These are phyloP conservation scores for Suillus paluster DNA, from an alignment of 768 basidiomycete genomes.

Conservation along the genomic window DNA sequence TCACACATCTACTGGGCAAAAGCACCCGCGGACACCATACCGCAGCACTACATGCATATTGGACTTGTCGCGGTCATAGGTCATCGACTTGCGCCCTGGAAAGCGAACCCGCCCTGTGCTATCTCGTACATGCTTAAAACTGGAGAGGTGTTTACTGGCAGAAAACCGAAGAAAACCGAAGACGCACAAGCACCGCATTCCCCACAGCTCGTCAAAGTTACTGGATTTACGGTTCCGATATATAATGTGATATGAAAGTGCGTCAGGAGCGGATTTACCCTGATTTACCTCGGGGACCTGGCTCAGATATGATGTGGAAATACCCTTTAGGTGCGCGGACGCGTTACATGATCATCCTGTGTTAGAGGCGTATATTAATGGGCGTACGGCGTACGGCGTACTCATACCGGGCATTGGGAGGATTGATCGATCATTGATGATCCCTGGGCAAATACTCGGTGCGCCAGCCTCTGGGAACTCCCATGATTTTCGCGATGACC, in stretches of 20 bases:
- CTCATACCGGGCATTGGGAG: neutral
- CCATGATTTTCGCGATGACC: neutral
- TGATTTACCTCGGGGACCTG: slow-evolving; percentile 5
- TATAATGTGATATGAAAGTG: slow-evolving; percentile 10
- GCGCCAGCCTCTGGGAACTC: neutral
- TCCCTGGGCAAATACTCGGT: neutral
- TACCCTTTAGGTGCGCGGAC: slow-evolving; percentile 11
- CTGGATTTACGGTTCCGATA: slow-evolving; percentile 2
- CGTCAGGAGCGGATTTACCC: slow-evolving; percentile 10
- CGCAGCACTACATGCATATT: neutral
- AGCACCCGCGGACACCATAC: neutral
- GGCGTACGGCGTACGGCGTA: neutral
- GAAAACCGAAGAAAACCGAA: neutral
- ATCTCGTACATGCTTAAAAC: neutral
- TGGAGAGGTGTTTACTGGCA: neutral
- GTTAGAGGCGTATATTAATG: slow-evolving; percentile 5
- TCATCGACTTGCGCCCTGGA: no score
- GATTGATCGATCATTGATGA: neutral
- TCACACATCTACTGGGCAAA: neutral
- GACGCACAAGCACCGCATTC: slow-evolving; percentile 5
- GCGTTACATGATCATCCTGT: neutral
- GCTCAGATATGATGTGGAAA: slow-evolving; percentile 14
- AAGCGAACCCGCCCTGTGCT: neutral
- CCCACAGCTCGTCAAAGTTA: slow-evolving; percentile 2
- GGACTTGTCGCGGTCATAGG: neutral